Evolutionary conservation across 1,284 basidiomycete species (phyloP), one percentile per base, ranked within the genome.

Genomic region (Singerocomus inundabilis): DNA sequence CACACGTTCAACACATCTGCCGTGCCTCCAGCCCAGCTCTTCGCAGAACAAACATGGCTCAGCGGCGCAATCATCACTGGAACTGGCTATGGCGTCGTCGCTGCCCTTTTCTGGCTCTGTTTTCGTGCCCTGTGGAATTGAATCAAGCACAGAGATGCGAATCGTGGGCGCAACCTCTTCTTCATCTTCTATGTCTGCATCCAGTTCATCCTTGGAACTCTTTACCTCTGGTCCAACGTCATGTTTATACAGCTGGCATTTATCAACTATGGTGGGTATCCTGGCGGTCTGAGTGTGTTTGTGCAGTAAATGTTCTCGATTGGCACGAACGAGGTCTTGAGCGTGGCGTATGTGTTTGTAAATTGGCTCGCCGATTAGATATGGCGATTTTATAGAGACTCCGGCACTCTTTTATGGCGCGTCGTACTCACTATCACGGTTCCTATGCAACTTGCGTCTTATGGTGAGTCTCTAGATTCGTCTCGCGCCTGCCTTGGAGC

Each of bases 301-400:
- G 67, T 57, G 21, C 6, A 57, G 15, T 54, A 52, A 12, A 60
- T 57, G 52, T 59, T 66, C 30, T 56, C 60, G 25, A 60, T 64
- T 34, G 43, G 44, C 9, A 49, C 49, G 1, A 60, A 67, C 15
- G 51, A 59, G 18, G 45, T 64, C 15, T 30, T 36, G 3, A 70
- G 66, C 7, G 58, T 59, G 0, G 49, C 57, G 3, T 70, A 57
- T 38, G 50, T 67, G 11, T 44, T 71, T 25, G 55, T 58, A 1
- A 63, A 67, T 36, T 70, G 61, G 61, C 49, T 70, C 26, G 55
- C n/a, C n/a, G n/a, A n/a, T 36, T 37, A 72, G 69, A 55, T 70
- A 12, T 72, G 69, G 67, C 68, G 69, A 2, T 46, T 71, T 38
- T 67, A 55, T 16, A 54, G 50, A 33, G 54, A 66, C 41, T 54